Conservation (phyloP, 2,329 filamentous ascomycete species). For the Xylaria sp. region DNA sequence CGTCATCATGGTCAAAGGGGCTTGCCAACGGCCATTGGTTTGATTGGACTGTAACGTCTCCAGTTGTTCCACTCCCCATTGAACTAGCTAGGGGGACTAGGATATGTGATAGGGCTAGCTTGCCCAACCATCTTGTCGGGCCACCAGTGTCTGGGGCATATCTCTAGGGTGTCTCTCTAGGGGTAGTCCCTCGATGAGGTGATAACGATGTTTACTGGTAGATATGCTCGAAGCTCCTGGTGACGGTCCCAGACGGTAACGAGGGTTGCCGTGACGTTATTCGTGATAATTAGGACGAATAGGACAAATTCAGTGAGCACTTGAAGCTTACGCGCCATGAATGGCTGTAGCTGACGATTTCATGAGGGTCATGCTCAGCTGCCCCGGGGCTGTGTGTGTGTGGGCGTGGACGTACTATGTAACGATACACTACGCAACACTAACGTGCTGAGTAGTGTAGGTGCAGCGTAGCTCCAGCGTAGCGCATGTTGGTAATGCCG, state of each 20-base stretch:
- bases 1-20: constrained; percentile 17
- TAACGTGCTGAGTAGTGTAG: not conserved
- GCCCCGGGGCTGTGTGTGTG: constrained; percentile 25
- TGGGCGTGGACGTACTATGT: not conserved
- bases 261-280: constrained; percentile 18
- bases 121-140: constrained; percentile 38
- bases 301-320: constrained; percentile 12
- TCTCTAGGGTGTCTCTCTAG: constrained; percentile 3
- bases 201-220: constrained; percentile 26
- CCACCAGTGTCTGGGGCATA: constrained; percentile 8
- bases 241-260: not conserved
- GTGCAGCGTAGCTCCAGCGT: not conserved
- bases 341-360: constrained; percentile 35
- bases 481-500: not conserved
- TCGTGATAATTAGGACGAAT: constrained; percentile 22
- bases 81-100: constrained; percentile 8
- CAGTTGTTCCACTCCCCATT: constrained; percentile 25
- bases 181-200: not conserved
- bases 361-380: constrained; percentile 30
- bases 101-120: constrained; percentile 24
- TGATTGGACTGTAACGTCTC: constrained; percentile 32
- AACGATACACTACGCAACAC: not conserved
- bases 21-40: constrained; percentile 6
- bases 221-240: not conserved
- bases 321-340: constrained; percentile 25